Conservation (phyloP, 345 rosid species). For the Toxicodendron radicans region DNA sequence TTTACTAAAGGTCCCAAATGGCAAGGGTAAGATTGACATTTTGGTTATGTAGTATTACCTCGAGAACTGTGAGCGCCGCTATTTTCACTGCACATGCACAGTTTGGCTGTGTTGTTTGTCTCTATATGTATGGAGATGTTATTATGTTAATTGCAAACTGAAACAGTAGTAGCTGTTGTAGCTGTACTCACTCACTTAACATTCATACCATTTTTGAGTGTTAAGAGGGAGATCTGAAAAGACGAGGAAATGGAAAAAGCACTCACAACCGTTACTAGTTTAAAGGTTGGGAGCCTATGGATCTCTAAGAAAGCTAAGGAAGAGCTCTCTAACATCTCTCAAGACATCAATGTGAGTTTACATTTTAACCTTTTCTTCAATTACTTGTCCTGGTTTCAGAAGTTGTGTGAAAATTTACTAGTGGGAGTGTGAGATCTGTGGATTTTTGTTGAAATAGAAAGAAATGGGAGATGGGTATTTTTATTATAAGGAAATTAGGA, state of each 20-base stretch:
- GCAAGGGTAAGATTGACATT: too few species aligned
- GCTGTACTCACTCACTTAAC: conserved; percentile 12
- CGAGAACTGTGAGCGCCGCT: conserved; percentile 18
- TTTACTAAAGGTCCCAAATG: too few species aligned
- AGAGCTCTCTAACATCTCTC: conserved; percentile 80
- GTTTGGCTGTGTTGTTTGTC: neutral
- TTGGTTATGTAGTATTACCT: neutral
- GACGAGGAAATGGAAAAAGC: conserved; percentile 78
- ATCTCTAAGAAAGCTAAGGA: conserved; percentile 93
- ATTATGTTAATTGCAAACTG: neutral
- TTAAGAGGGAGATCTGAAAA: neutral
- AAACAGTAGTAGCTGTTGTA: neutral
- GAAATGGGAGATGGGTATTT: conserved; percentile 22
- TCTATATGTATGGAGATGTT: neutral
- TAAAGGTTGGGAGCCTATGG: conserved; percentile 81
- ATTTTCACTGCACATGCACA: conserved; percentile 13
- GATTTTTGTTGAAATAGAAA: conserved; percentile 6
- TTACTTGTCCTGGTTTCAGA: neutral
- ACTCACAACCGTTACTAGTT: conserved; percentile 80
- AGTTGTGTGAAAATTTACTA: conserved; percentile 17
- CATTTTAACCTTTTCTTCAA: neutral
- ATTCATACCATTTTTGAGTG: neutral
- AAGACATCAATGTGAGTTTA: conserved; percentile 59
- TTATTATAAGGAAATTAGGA: too few species aligned
- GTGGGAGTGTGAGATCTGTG: conserved; percentile 31